Evolutionary conservation across 2,329 filamentous ascomycete genomes (phyloP), one percentile per base, ranked within the genome.

Genomic region (Monilinia fructigena): DNA sequence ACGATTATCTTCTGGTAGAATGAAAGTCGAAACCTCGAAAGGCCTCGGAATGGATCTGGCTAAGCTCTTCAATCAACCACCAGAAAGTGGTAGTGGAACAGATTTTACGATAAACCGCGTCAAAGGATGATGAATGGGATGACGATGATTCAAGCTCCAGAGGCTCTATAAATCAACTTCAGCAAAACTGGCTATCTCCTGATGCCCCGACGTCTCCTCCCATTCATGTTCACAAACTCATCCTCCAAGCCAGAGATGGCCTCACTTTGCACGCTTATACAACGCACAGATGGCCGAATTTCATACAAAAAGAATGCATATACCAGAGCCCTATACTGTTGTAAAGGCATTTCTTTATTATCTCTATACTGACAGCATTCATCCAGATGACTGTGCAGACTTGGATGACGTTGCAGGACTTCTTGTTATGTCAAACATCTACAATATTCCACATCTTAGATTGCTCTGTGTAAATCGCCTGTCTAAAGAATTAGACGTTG

Each of bases 341-440:
- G 95, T 99, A 56, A 93, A 92, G 72, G 92, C 94, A 0, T 99
- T 99, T 75, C 83, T 99, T 38, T 94, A 95, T 79, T 99, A 97
- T 75, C 85, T 99, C 1, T 99, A 99, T 78, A 97, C 95, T 0
- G 95, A 99, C 77, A 94, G 89, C 72, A 97, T 99, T 71, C 82
- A 86, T 70, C 76, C 78, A 1, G 80, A 82, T 35, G 78, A 80
- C n/a, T 80, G 82, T 56, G 85, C 86, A 0, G 85, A 89, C 59
- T 85, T 97, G 26, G 86, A 89, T 40, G 93, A 97, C 72, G 93
- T 98, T 18, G 94, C 95, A 0, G 94, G 95, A 11, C 87, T 99
- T 78, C 84, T 99, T 3, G 94, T 99, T 70, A 96, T 99, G 91
- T 93, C 93, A 54, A 97, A 98, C 77, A 91, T 98, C 56, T 99